Conservation (phyloP, 352 stramenopile genomes). For the Phytophthora meadii region DNA sequence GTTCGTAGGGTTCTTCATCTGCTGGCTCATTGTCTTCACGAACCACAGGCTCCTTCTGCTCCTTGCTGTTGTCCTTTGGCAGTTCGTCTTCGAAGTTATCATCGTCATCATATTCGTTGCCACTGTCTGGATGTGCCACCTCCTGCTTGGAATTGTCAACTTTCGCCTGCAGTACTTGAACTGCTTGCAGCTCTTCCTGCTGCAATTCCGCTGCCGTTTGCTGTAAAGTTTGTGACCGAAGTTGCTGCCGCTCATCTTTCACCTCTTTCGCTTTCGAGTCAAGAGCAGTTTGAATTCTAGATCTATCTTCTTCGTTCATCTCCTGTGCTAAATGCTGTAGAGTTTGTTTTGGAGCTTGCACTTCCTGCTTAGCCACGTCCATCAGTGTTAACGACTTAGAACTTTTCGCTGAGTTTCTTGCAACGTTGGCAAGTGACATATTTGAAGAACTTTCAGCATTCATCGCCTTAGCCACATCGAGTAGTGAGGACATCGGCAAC, state of each 20-base stretch:
- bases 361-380: slow-evolving; percentile 54
- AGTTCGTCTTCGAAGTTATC: slow-evolving; percentile 64
- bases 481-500: slow-evolving; percentile 37
- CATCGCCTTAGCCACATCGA: slow-evolving; percentile 67
- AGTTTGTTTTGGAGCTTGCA: slow-evolving; percentile 26
- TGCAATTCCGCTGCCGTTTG: slow-evolving; percentile 34
- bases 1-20: slow-evolving; percentile 32
- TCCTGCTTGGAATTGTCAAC: slow-evolving; percentile 21
- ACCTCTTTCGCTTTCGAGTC: slow-evolving; percentile 47
- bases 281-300: slow-evolving; percentile 42
- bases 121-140: slow-evolving; percentile 7
- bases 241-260: slow-evolving; percentile 39
- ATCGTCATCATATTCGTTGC: slow-evolving; percentile 33
- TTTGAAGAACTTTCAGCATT: slow-evolving; percentile 21
- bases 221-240: slow-evolving; percentile 26
- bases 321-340: slow-evolving; percentile 53
- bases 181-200: slow-evolving; percentile 41
- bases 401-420: slow-evolving; percentile 27
- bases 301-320: slow-evolving; percentile 54
- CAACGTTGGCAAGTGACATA: slow-evolving; percentile 48
- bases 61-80: slow-evolving; percentile 17
- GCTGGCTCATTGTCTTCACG: slow-evolving; percentile 13
- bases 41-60: slow-evolving; percentile 10
- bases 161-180: slow-evolving; percentile 18
- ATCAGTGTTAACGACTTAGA: slow-evolving; percentile 44